Conservation (phyloP, 768 basidiomycete genomes). For the Kwoniella sp. region DNA sequence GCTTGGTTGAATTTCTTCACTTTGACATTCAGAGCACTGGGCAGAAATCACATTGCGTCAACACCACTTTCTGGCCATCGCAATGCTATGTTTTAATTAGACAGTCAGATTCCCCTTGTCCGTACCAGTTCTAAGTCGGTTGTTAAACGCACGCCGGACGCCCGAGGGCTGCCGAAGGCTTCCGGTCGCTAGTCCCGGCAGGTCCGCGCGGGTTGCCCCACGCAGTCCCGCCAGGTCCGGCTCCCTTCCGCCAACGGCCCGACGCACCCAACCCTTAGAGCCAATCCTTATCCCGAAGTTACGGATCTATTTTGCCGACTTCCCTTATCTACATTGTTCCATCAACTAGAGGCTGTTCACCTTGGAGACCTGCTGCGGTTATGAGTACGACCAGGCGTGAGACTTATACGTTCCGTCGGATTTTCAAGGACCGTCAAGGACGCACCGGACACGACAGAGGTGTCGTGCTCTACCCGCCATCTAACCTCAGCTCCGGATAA, state of each 20-base stretch:
- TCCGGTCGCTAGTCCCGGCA: constrained; percentile 59
- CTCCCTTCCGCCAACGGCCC: constrained; percentile 74
- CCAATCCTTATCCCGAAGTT: constrained; percentile 69
- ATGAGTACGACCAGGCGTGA: constrained; percentile 75
- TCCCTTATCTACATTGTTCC: constrained; percentile 79
- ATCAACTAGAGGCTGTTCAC: constrained; percentile 80
- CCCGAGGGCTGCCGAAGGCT: constrained; percentile 64
- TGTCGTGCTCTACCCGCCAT: constrained; percentile 73
- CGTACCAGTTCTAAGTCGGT: constrained; percentile 75
- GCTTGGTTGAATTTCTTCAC: constrained; percentile 79
- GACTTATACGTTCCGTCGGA: constrained; percentile 72
- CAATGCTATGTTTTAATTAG: constrained; percentile 82
- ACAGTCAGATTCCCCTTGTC: constrained; percentile 82
- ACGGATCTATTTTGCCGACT: constrained; percentile 79
- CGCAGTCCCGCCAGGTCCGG: constrained; percentile 72
- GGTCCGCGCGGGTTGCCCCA: constrained; percentile 62
- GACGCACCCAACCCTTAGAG: constrained; percentile 78
- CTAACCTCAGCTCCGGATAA: constrained; percentile 74
- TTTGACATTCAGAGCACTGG: constrained; percentile 81
- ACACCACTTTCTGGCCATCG: constrained; percentile 65
- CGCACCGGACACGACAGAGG: constrained; percentile 70
- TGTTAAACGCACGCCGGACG: constrained; percentile 69
- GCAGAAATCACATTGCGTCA: constrained; percentile 81
- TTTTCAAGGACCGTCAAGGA: constrained; percentile 79
- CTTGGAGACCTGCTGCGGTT: constrained; percentile 76